Base-by-base conservation (phyloP, 2,329 filamentous ascomycete genomes). In the Amphichorda felina region DNA sequence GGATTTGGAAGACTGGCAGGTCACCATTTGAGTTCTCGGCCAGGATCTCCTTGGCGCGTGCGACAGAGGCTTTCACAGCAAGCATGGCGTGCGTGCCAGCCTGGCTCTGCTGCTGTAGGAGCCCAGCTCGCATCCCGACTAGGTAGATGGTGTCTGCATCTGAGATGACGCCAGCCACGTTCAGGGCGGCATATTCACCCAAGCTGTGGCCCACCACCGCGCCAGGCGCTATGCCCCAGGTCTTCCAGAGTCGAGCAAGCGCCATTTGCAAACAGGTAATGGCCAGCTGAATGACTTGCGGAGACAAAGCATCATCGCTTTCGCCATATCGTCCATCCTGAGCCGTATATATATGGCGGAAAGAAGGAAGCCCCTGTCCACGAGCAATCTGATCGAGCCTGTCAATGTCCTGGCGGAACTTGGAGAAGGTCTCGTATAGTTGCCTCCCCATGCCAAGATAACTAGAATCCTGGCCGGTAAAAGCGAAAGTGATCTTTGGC, bases 171-270 rank as follows among this genome's bases (percentile, higher is more conserved):
- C 74, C 76, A 30, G 75, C 71, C 9, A 71, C 64, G 37, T 72
- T 59, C 0, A 80, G 61, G 17, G 75, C 75, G 17, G 73, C 73
- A 47, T 76, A 78, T 49, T 79, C 73, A 31, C 74, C 73, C 14
- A 80, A 57, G 42, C 72, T 78, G 40, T 68, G 65, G 4, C 66
- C 66, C 4, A 69, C 43, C 4, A 68, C 63, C 2, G 54, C 63
- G 25, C 60, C 54, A 7, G 66, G 64, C 6, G 41, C 43, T 11
- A 70, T 41, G 1, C 57, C 59, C 40, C 56, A 53, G 1, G 50
- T 53, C 0, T 41, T 42, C 64, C 63, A 70, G 0, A 60, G 47
- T 14, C 50, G 49, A 5, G 55, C 55, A 3, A 70, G 42, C 1
- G 66, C 62, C 10, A 65, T 63, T 39, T 70, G 53, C 1, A 59